Percentiles rank a stretch among this genome's conserved stretches.
Evolutionary conservation across 2,329 filamentous ascomycete genomes (phyloP).

Genomic region (Sporothrix brasiliensis): DNA sequence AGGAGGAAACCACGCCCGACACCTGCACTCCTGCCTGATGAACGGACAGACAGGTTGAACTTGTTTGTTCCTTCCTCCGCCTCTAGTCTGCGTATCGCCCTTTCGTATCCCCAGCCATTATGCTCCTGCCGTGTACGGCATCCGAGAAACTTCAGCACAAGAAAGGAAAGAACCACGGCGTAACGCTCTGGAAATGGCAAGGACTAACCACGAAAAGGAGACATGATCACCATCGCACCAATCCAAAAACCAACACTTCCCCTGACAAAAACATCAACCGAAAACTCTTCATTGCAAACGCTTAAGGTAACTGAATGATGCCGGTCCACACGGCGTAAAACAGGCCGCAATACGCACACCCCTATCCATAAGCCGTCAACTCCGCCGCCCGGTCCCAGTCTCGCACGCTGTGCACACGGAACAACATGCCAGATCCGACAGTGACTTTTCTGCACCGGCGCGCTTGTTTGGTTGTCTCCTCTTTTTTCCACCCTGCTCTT

Average conservation of each 20-base stretch:
- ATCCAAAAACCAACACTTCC: not conserved
- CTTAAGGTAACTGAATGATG: not conserved
- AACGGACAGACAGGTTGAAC: slow-evolving; percentile 27
- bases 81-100: slow-evolving; percentile 10
- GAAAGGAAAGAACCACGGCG: not conserved
- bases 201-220: not conserved
- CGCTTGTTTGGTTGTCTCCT: slow-evolving; percentile 43
- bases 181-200: not conserved
- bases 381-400: not conserved
- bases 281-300: not conserved
- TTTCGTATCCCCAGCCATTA: slow-evolving; percentile 3
- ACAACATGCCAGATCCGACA: slow-evolving; percentile 39
- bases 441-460: slow-evolving; percentile 46
- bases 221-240: not conserved
- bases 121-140: not conserved
- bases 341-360: slow-evolving; percentile 7
- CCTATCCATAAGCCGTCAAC: slow-evolving; percentile 4
- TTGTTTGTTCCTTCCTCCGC: slow-evolving; percentile 26
- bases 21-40: slow-evolving; percentile 54
- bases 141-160: too few relatives aligned
- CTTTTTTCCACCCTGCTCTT: slow-evolving; percentile 21
- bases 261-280: not conserved
- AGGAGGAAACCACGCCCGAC: slow-evolving; percentile 46
- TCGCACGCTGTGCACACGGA: slow-evolving; percentile 26
- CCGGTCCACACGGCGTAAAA: slow-evolving; percentile 3